Percentiles rank a stretch among this genome's conserved stretches.
These are phyloP conservation scores for Quercus variabilis DNA, from an alignment of 306 rosid genomes.

Conservation along the genomic window DNA sequence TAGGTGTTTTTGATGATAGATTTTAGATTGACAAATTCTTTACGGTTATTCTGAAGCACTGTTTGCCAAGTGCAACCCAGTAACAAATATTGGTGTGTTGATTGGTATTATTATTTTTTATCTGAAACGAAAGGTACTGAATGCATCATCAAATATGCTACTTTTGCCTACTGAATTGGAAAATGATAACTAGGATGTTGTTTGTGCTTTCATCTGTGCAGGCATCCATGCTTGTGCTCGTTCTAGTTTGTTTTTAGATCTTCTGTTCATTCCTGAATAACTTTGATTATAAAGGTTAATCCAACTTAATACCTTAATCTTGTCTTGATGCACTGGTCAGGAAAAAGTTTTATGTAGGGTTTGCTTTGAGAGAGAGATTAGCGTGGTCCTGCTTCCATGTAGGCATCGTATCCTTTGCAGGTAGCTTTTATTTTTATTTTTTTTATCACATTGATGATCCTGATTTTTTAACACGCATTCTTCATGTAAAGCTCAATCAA, in stretches of 20 bases:
- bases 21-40: not conserved
- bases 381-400: conserved; percentile 90
- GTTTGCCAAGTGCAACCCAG: not conserved
- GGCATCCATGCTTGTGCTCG: not conserved
- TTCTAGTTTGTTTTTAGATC: conserved; percentile 3
- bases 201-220: not conserved
- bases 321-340: conserved; percentile 38
- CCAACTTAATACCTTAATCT: conserved; percentile 12
- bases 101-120: not conserved
- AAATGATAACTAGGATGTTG: not conserved
- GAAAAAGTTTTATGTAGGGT: conserved; percentile 93
- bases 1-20: not conserved
- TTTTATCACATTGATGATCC: not conserved
- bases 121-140: not conserved
- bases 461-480: not conserved
- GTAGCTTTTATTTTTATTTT: conserved; percentile 25
- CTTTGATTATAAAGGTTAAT: not conserved
- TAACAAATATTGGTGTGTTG: not conserved
- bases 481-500: not conserved
- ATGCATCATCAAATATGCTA: not conserved
- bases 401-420: conserved; percentile 92
- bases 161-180: not conserved
- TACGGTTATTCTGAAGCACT: not conserved
- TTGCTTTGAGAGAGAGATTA: conserved; percentile 89
- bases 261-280: not conserved